Evolutionary conservation across 495 filamentous ascomycete genomes (phyloP).

Genomic region (Pyrenula aspistea): DNA sequence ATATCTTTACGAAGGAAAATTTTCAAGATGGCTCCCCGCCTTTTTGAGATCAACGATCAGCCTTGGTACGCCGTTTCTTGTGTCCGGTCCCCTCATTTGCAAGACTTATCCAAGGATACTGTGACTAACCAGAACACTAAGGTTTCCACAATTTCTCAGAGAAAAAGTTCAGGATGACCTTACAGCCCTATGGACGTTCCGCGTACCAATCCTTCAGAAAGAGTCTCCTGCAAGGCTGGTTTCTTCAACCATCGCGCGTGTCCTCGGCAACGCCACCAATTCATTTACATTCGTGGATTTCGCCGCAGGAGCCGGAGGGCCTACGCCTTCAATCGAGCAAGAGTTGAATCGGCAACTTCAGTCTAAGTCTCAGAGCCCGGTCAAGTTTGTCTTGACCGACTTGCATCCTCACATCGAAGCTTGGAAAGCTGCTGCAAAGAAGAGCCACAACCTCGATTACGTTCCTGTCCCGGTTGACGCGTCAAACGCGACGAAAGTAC

Average conservation of each 20-base stretch:
- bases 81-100: too few relatives aligned
- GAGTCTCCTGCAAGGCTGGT: constrained; percentile 12
- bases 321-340: constrained; percentile 49
- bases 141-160: constrained; percentile 14
- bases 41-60: constrained; percentile 26
- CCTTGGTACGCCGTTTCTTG: constrained; percentile 21
- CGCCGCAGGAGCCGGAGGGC: constrained; percentile 62
- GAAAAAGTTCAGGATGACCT: constrained; percentile 19
- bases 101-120: too few relatives aligned
- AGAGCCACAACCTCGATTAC: constrained; percentile 41
- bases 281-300: constrained; percentile 56
- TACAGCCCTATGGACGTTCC: constrained; percentile 18
- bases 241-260: constrained; percentile 25
- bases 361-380: constrained; percentile 13
- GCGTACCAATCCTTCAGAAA: constrained; percentile 11
- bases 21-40: constrained; percentile 10
- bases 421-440: constrained; percentile 41
- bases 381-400: constrained; percentile 59
- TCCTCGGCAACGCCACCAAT: constrained; percentile 24
- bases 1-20: too few relatives aligned
- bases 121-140: too few relatives aligned
- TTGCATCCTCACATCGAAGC: constrained; percentile 51
- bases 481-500: constrained; percentile 30
- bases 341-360: constrained; percentile 35
- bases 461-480: constrained; percentile 51